Percentiles rank a stretch among this genome's conserved stretches.
phyloP scores from a whole-genome alignment of 345 rosid species.

The Salix suchowensis region DNA sequence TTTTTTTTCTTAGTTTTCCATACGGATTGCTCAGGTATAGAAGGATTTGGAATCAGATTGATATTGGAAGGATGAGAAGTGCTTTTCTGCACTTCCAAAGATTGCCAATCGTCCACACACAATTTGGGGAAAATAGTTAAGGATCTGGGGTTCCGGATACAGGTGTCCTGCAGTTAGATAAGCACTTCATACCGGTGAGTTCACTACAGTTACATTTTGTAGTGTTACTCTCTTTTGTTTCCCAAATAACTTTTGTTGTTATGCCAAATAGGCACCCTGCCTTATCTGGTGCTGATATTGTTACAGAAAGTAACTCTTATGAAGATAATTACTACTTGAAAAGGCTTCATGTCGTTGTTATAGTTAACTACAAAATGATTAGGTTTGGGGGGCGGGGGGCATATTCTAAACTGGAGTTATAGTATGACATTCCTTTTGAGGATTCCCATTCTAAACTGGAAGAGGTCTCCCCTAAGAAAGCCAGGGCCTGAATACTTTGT shows the following conservation, averaged over 20 bases:
- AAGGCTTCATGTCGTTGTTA: too few relatives aligned
- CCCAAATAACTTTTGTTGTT: not conserved
- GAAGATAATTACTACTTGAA: too few relatives aligned
- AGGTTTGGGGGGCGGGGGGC: too few relatives aligned
- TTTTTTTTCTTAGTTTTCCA: not conserved
- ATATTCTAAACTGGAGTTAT: too few relatives aligned
- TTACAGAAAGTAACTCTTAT: too few relatives aligned
- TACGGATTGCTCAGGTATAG: not conserved
- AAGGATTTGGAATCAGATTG: not conserved
- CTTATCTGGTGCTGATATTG: not conserved
- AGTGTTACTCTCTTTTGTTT: not conserved
- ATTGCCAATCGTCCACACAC: not conserved
- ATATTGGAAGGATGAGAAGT: not conserved
- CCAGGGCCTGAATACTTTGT: too few relatives aligned
- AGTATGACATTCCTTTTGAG: too few relatives aligned
- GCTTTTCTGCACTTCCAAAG: constrained; percentile 9
- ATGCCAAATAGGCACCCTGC: not conserved
- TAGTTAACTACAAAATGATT: too few relatives aligned
- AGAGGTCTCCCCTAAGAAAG: too few relatives aligned
- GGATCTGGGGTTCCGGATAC: constrained; percentile 11
- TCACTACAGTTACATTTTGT: not conserved
- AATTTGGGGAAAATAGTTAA: constrained; percentile 3
- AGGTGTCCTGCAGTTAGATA: constrained; percentile 5
- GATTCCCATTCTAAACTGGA: too few relatives aligned
- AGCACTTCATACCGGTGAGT: constrained; percentile 18